These are phyloP conservation scores for Linderniella brevidens DNA, from an alignment of 257 asterid genomes.

Conservation along the genomic window DNA sequence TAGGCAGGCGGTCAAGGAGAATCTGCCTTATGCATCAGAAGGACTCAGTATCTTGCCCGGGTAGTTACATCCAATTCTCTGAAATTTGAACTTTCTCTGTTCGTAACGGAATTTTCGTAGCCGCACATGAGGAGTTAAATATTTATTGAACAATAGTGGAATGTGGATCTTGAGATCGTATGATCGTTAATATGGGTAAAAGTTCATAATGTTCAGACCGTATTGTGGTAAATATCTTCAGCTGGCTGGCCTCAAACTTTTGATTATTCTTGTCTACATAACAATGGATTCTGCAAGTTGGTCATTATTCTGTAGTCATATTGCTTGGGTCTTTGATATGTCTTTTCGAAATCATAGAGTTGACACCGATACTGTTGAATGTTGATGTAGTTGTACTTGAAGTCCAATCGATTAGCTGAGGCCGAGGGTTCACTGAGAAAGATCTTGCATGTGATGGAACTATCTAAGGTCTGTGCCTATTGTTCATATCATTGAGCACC, in stretches of 20 bases:
- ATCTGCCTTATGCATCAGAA: constrained; percentile 40
- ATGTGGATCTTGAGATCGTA: too few relatives aligned
- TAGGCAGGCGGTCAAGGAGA: constrained; percentile 72
- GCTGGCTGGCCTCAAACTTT: too few relatives aligned
- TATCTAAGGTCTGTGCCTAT: constrained; percentile 38
- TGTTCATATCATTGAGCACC: constrained; percentile 5
- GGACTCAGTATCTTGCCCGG: constrained; percentile 76
- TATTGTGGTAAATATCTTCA: too few relatives aligned
- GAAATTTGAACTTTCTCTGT: constrained; percentile 9
- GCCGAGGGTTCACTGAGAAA: constrained; percentile 61
- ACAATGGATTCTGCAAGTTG: too few relatives aligned
- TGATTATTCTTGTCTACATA: too few relatives aligned
- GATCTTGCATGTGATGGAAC: constrained; percentile 58
- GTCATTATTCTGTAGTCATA: too few relatives aligned
- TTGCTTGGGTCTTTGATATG: too few relatives aligned
- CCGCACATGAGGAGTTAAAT: too few relatives aligned
- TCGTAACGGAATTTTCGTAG: neutral
- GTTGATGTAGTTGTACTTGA: constrained; percentile 40
- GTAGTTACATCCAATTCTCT: constrained; percentile 21
- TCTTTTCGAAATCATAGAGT: neutral
- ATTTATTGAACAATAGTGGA: too few relatives aligned
- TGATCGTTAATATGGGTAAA: too few relatives aligned
- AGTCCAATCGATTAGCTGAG: constrained; percentile 41
- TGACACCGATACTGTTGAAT: constrained; percentile 1
- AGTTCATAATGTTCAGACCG: too few relatives aligned